phyloP scores from a whole-genome alignment of 2,329 filamentous ascomycete species.

The Penicillium sp. region DNA sequence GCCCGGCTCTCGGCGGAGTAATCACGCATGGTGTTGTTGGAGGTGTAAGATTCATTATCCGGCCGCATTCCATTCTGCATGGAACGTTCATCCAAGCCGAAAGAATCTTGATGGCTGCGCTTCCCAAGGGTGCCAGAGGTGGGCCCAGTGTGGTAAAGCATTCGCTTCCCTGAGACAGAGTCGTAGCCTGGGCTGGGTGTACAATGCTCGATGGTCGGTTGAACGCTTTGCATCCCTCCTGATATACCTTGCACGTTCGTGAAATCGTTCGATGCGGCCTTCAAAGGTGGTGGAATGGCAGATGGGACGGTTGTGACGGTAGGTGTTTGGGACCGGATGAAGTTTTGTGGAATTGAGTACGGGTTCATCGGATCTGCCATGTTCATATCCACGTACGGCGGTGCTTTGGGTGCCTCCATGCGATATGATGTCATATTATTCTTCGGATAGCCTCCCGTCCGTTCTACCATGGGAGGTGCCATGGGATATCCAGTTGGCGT shows the following conservation, averaged over 20 bases:
- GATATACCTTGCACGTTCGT: slow-evolving; percentile 17
- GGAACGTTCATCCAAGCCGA: slow-evolving; percentile 44
- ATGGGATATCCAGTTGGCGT: slow-evolving; percentile 26
- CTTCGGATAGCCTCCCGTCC: slow-evolving; percentile 30
- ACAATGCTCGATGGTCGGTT: slow-evolving; percentile 28
- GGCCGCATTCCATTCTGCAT: slow-evolving; percentile 52
- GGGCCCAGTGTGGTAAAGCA: slow-evolving; percentile 38
- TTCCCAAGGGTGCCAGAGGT: slow-evolving; percentile 33
- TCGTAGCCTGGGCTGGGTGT: slow-evolving; percentile 30
- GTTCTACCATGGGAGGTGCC: slow-evolving; percentile 27
- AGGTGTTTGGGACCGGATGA: slow-evolving; percentile 33
- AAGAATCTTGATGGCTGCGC: slow-evolving; percentile 43
- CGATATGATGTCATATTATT: slow-evolving; percentile 33
- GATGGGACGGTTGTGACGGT: slow-evolving; percentile 17
- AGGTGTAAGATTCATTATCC: slow-evolving; percentile 32
- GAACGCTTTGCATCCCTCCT: slow-evolving; percentile 8
- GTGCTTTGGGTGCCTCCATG: slow-evolving; percentile 32
- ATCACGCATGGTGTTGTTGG: slow-evolving; percentile 28
- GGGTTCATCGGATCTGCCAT: slow-evolving; percentile 36
- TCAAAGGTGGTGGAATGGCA: slow-evolving; percentile 37
- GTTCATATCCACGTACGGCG: slow-evolving; percentile 34
- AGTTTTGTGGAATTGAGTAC: slow-evolving; percentile 30
- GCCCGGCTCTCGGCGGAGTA: slow-evolving; percentile 30
- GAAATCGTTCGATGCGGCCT: slow-evolving; percentile 37
- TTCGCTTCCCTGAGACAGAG: slow-evolving; percentile 28